Evolutionary conservation across 2,329 filamentous ascomycete genomes (phyloP).

Genomic region (Talaromyces rugulosus): DNA sequence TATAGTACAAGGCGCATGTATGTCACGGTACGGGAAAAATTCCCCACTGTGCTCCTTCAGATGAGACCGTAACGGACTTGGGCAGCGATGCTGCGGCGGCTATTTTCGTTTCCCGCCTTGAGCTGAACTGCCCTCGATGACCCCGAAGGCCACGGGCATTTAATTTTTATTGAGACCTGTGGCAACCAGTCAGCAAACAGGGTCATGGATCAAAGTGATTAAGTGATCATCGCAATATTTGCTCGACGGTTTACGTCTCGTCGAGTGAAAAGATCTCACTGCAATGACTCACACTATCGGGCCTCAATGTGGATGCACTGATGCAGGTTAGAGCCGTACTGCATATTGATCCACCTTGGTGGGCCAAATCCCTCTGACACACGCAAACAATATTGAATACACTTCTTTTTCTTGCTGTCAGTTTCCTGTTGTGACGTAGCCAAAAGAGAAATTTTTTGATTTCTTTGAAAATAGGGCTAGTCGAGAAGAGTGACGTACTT

Average conservation of each 20-base stretch:
- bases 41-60: neutral
- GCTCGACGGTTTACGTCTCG: neutral
- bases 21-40: neutral
- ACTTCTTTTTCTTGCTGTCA: neutral
- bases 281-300: conserved; percentile 9
- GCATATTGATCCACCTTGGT: conserved; percentile 7
- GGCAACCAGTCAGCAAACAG: neutral
- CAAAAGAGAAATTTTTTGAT: neutral
- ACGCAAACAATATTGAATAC: conserved; percentile 1
- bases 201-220: neutral
- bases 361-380: conserved; percentile 9
- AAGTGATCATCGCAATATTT: neutral
- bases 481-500: neutral
- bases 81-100: neutral
- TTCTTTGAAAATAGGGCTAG: neutral
- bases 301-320: conserved; percentile 5
- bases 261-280: neutral
- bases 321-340: conserved; percentile 4
- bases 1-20: neutral
- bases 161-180: neutral
- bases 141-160: neutral
- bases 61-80: neutral
- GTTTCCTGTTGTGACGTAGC: conserved; percentile 1
- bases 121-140: neutral
- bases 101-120: neutral